Percentiles rank a stretch among this genome's conserved stretches.
Conservation (phyloP, 1,139 yeast species). For the Sugiyamaella sp. region DNA sequence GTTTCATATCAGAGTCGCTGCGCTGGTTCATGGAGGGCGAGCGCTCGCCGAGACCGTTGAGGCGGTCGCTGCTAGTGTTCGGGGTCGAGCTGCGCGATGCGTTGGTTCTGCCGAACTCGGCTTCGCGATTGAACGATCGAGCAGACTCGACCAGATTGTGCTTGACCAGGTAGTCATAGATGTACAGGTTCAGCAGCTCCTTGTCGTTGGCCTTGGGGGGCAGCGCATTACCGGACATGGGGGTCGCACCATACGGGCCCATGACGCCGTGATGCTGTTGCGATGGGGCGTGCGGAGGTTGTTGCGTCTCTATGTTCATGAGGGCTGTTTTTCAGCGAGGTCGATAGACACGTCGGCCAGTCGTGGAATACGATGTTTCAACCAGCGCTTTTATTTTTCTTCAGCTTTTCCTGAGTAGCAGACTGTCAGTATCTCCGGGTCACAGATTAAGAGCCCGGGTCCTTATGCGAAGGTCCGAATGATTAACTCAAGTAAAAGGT, state of each 20-base stretch:
- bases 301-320: slow-evolving; percentile 25
- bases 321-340: neutral
- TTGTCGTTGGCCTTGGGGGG: slow-evolving; percentile 41
- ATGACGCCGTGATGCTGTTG: slow-evolving; percentile 16
- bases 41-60: slow-evolving; percentile 21
- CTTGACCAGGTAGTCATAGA: slow-evolving; percentile 82
- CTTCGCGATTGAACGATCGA: slow-evolving; percentile 69
- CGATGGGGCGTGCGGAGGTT: slow-evolving; percentile 10
- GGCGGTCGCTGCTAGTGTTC: slow-evolving; percentile 47
- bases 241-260: slow-evolving; percentile 19
- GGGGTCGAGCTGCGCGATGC: slow-evolving; percentile 33
- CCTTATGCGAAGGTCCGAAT: no score
- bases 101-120: slow-evolving; percentile 46
- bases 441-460: no score
- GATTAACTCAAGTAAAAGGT: no score
- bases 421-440: no score
- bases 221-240: slow-evolving; percentile 8
- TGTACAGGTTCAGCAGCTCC: slow-evolving; percentile 78
- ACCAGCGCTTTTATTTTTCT: neutral
- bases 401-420: no score
- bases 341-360: no score
- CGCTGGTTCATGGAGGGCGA: slow-evolving; percentile 27
- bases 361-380: no score
- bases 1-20: slow-evolving; percentile 53
- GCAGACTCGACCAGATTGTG: slow-evolving; percentile 75